These are phyloP conservation scores for Periconia digitata DNA, from an alignment of 2,329 filamentous ascomycete species.

Conservation along the genomic window DNA sequence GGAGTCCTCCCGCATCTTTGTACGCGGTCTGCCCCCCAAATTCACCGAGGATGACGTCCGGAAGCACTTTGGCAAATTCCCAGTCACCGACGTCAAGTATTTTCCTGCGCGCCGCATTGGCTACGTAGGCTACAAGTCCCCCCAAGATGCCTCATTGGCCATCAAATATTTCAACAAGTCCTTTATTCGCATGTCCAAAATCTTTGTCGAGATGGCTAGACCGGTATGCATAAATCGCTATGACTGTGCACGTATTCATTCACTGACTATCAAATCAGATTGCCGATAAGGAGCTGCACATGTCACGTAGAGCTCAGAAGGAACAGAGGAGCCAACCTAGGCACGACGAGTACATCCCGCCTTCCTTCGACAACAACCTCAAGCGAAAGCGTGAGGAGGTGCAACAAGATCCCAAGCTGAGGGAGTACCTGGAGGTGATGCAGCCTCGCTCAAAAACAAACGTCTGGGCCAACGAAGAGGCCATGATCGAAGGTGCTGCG, in stretches of 20 bases:
- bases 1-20: slow-evolving; percentile 76
- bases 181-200: slow-evolving; percentile 94
- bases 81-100: slow-evolving; percentile 89
- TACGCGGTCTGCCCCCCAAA: slow-evolving; percentile 76
- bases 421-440: slow-evolving; percentile 86
- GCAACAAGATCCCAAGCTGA: slow-evolving; percentile 73
- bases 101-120: slow-evolving; percentile 88
- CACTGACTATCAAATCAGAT: slow-evolving; percentile 35
- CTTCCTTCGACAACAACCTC: slow-evolving; percentile 44
- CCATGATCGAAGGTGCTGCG: slow-evolving; percentile 18
- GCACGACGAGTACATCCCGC: slow-evolving; percentile 29
- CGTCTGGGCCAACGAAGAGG: slow-evolving; percentile 61
- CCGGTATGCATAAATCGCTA: slow-evolving; percentile 59
- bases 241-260: neutral
- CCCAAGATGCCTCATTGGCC: slow-evolving; percentile 77
- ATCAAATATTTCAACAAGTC: slow-evolving; percentile 95
- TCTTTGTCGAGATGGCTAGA: slow-evolving; percentile 83
- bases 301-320: slow-evolving; percentile 35
- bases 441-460: slow-evolving; percentile 66
- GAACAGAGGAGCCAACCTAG: slow-evolving; percentile 24
- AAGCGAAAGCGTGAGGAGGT: slow-evolving; percentile 67
- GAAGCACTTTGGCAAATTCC: slow-evolving; percentile 80
- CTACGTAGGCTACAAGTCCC: slow-evolving; percentile 88
- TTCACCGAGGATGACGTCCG: slow-evolving; percentile 83
- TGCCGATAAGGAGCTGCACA: slow-evolving; percentile 37